Base-by-base conservation (phyloP, 306 rosid species). In the Lablab purpureus region DNA sequence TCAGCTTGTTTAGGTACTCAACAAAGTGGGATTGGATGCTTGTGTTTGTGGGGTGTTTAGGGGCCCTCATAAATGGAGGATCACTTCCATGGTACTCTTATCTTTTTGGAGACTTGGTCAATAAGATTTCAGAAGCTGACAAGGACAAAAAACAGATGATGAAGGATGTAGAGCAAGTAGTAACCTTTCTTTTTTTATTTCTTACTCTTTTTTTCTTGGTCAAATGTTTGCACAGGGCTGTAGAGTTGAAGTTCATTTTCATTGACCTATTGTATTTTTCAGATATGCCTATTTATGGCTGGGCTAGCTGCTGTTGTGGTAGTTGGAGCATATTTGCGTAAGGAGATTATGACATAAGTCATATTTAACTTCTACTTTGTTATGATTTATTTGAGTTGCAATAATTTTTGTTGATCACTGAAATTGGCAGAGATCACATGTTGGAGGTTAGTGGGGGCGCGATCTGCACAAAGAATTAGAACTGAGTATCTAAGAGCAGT, bases 361-460 rank as follows among this genome's bases (percentile, higher is more conserved):
- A 28, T 14, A 7, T 60, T 60, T 28, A 60, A 28, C 5, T 60
- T 60, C 0, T 60, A 14, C 0, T 6, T 28, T 27, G 3, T 60
- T 28, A 28, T 28, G 67, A 60, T 15, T 28, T 27, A 12, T 51
- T 34, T 41, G 76, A 67, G 64, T 62, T 30, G 52, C 36, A 69
- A 54, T 63, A 58, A 12, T 23, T 76, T 30, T 76, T 22, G n/a
- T 27, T 76, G 47, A 50, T 71, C 18, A 37, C 28, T 19, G 41
- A 77, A 82, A 81, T 82, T 78, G 75, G 78, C 95, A 94, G 99
- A 94, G 88, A 89, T 94, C 78, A 82, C 97, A 13, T 94, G 99
- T 75, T 94, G 97, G 97, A 94, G 97, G 80, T 58, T 92, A 83
- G 97, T 94, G 23, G 98, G 97, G 58, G 98, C 91, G 82, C 58